Evolutionary conservation across 148 eudicot genomes (phyloP), one percentile per base, ranked within the genome.

Genomic region (Rhododendron mucronatum): DNA sequence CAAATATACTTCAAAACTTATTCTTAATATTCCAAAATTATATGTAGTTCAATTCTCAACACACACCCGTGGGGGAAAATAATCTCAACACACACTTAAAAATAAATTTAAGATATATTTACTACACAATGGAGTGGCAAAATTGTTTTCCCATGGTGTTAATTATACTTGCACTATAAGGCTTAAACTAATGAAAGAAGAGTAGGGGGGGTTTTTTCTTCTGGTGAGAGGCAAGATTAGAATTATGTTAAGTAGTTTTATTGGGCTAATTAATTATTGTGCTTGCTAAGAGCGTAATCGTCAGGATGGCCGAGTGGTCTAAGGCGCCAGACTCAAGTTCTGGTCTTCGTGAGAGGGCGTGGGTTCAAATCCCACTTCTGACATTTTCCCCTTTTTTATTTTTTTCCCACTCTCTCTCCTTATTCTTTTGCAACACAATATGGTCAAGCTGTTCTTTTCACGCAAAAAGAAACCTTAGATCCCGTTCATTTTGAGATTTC

Each of bases 241-340:
- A 21, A 41, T 41, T 41, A 6, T 6, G 45, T 41, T 41, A 30
- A 41, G 7, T 41, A 41, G 45, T 41, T 41, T 41, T 41, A 0
- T 41, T 0, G 45, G 45, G 6, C 0, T 41, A 41, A 41, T 41
- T 6, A 5, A 0, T 6, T 41, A 41, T 48, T 10, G 6, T 14
- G 61, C 61, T 16, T 14, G 3, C 3, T 3, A 3, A 3, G 61
- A 3, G 16, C 2, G 3, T 12, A 30, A 5, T 1, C 3, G 80
- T 77, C 80, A 77, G 80, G 80, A 77, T 77, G 80, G 80, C 80
- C 50, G 80, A 77, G 80, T 77, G 80, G 80, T 77, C 80, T 77
- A 39, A 39, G 80, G 80, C 80, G 80, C 50, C 51, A 77, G 80
- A 77, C 80, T 77, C 80, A 77, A 77, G 50, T 77, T 77, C 80